phyloP scores from a whole-genome alignment of 768 basidiomycete species.

The Panaeolus papilionaceus region DNA sequence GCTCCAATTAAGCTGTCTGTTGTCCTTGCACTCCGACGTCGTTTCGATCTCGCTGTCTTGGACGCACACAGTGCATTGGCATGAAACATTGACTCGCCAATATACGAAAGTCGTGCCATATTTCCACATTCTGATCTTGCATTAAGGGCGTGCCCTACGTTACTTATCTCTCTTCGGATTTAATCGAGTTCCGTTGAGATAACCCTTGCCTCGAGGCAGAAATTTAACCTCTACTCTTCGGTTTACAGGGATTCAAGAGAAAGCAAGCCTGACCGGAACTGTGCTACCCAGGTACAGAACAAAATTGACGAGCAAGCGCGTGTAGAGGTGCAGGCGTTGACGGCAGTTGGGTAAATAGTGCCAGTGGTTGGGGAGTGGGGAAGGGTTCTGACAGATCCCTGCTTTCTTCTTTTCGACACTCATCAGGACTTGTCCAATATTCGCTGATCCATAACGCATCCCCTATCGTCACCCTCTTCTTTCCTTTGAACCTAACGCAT shows the following conservation, averaged over 20 bases:
- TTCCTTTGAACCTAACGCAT: not conserved
- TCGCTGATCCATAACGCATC: not conserved
- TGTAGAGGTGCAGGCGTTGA: not conserved
- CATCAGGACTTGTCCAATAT: not conserved
- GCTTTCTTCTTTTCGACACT: not conserved
- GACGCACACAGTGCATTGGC: not conserved
- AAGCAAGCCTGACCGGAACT: not conserved
- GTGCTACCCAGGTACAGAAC: not conserved
- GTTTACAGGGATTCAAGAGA: not conserved
- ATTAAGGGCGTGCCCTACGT: not conserved
- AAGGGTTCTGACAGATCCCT: not conserved
- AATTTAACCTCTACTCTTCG: not conserved
- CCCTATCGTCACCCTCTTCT: not conserved
- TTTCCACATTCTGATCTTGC: not conserved
- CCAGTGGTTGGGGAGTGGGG: not conserved
- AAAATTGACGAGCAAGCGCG: not conserved
- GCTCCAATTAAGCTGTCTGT: not conserved
- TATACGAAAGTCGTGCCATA: not conserved
- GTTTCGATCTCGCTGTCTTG: not conserved
- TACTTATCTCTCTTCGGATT: not conserved
- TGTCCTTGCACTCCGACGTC: not conserved
- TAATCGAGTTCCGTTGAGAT: not conserved
- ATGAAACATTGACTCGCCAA: not conserved
- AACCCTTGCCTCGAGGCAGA: not conserved
- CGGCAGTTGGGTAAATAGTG: not conserved